phyloP scores from a whole-genome alignment of 1,284 basidiomycete genomes.

The Ceratobasidium theobromae region DNA sequence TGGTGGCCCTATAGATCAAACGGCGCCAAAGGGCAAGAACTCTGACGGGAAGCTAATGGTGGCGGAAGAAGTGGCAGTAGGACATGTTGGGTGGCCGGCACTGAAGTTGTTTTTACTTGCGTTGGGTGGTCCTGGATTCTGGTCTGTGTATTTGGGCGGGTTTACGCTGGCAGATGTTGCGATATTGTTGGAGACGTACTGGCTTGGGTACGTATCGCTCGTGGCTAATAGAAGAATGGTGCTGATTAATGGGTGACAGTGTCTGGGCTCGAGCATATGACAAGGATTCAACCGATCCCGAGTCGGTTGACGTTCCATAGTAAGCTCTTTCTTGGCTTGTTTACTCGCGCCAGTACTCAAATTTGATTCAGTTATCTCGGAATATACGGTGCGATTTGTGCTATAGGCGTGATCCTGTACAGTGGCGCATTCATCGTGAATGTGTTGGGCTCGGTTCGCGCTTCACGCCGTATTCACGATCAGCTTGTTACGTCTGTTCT shows the following conservation, averaged over 20 bases:
- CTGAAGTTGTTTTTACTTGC: constrained; percentile 34
- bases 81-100: constrained; percentile 41
- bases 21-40: constrained; percentile 33
- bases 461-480: constrained; percentile 43
- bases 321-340: not conserved
- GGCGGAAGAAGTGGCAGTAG: constrained; percentile 47
- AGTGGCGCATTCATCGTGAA: constrained; percentile 33
- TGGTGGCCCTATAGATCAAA: not conserved
- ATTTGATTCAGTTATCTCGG: constrained; percentile 40
- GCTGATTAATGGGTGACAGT: not conserved
- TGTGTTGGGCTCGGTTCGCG: constrained; percentile 44
- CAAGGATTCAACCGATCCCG: constrained; percentile 37
- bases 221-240: not conserved
- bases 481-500: constrained; percentile 44
- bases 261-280: constrained; percentile 1
- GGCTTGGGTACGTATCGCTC: not conserved
- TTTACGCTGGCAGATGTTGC: not conserved
- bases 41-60: constrained; percentile 40
- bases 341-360: not conserved
- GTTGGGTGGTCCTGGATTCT: constrained; percentile 46
- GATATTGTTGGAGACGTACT: not conserved
- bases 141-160: constrained; percentile 34
- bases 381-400: constrained; percentile 42
- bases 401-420: constrained; percentile 21
- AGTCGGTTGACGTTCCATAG: not conserved